Percentiles rank a stretch among this genome's conserved stretches.
phyloP scores from a whole-genome alignment of 23 red algal species.

The Rhodosorus marinus region DNA sequence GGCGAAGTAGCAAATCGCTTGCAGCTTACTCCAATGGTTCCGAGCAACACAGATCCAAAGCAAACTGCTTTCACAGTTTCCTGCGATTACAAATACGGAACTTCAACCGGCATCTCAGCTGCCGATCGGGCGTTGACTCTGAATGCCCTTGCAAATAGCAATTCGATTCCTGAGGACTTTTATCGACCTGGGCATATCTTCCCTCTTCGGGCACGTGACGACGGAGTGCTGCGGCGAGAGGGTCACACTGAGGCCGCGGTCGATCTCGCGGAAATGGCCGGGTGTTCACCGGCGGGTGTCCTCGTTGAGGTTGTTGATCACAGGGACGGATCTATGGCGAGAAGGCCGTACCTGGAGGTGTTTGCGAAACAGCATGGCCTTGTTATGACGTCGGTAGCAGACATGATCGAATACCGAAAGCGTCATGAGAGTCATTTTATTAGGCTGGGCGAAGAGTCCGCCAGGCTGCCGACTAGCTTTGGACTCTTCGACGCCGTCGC shows the following conservation, averaged over 20 bases:
- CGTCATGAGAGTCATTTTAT: too few species aligned
- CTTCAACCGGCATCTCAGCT: constrained; percentile 84
- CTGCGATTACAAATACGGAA: constrained; percentile 60
- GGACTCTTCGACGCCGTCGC: constrained; percentile 61
- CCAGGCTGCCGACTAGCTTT: constrained; percentile 72
- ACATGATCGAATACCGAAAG: constrained; percentile 63
- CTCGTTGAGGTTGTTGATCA: constrained; percentile 88
- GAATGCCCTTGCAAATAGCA: constrained; percentile 41
- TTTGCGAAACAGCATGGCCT: constrained; percentile 60
- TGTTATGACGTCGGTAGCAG: constrained; percentile 87
- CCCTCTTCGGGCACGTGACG: constrained; percentile 48
- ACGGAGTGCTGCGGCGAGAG: constrained; percentile 81
- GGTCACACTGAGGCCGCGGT: constrained; percentile 92
- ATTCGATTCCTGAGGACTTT: constrained; percentile 34
- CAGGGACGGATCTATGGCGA: constrained; percentile 67
- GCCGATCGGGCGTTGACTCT: constrained; percentile 63
- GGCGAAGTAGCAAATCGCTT: constrained; percentile 27
- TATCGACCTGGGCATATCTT: constrained; percentile 91
- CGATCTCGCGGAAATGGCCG: constrained; percentile 61
- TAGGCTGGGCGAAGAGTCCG: constrained; percentile 53
- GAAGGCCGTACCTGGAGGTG: constrained; percentile 33
- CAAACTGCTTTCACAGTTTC: constrained; percentile 84
- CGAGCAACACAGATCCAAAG: constrained; percentile 82
- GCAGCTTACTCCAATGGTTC: constrained; percentile 65
- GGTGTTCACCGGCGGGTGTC: constrained; percentile 71